Conservation (phyloP, 257 asterid species). For the Solanum rostratum region DNA sequence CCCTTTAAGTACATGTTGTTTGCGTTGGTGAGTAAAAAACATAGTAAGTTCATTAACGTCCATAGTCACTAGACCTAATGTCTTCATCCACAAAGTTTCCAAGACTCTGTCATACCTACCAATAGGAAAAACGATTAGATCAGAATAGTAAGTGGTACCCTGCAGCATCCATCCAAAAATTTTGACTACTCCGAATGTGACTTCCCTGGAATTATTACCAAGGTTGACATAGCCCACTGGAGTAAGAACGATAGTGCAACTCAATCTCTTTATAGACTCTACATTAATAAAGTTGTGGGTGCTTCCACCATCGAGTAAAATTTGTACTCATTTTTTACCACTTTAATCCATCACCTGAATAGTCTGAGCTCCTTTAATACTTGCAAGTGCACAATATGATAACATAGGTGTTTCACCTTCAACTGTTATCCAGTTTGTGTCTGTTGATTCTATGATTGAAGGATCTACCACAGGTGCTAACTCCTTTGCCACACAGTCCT, state of each 20-base stretch:
- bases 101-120: neutral
- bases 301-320: neutral
- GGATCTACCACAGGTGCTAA: neutral
- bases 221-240: neutral
- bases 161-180: neutral
- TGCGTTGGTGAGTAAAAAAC: neutral
- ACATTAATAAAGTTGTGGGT: neutral
- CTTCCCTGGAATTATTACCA: neutral
- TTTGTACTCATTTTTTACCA: neutral
- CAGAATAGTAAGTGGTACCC: neutral
- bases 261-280: neutral
- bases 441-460: neutral
- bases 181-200: neutral
- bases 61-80: neutral
- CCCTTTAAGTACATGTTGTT: neutral
- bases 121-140: neutral
- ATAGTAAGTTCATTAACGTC: neutral
- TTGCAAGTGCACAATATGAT: neutral
- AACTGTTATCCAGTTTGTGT: neutral
- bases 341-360: neutral
- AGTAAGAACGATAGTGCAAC: neutral
- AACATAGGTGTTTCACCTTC: neutral
- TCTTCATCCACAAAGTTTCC: neutral
- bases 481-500: neutral
- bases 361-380: neutral